These are phyloP conservation scores for Mitragyna speciosa DNA, from an alignment of 257 asterid species.

Conservation along the genomic window DNA sequence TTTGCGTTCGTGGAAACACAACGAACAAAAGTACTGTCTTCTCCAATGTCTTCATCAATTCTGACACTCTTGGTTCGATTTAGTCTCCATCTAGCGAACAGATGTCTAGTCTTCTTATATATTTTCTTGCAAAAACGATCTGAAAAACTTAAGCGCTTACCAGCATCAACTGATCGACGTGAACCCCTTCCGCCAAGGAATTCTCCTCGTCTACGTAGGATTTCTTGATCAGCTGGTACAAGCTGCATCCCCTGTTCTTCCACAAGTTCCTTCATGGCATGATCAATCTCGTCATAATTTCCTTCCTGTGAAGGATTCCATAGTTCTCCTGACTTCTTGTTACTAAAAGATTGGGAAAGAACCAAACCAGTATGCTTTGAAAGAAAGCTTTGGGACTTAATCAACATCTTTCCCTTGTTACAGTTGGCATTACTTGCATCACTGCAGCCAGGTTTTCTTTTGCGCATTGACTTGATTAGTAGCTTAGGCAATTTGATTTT, in stretches of 20 bases:
- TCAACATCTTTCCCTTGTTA: constrained; percentile 12
- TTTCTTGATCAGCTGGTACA: neutral
- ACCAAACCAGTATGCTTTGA: constrained; percentile 28
- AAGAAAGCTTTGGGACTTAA: constrained; percentile 4
- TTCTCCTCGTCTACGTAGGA: neutral
- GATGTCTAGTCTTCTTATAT: constrained; percentile 3
- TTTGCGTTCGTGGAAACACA: neutral
- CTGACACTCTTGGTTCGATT: constrained; percentile 1
- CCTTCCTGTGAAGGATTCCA: neutral
- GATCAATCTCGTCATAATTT: neutral
- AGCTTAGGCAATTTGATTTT: neutral
- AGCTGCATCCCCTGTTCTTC: constrained; percentile 6
- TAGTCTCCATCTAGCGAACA: constrained; percentile 30
- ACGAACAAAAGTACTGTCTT: neutral
- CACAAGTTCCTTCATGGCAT: neutral
- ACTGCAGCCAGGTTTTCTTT: constrained; percentile 8
- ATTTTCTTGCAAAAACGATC: constrained; percentile 24
- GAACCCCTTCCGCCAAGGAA: neutral
- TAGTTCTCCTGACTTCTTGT: constrained; percentile 8
- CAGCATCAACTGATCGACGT: neutral
- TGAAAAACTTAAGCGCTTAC: constrained; percentile 18
- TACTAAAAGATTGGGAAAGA: constrained; percentile 30
- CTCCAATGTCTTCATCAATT: neutral
- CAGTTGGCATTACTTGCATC: constrained; percentile 12
- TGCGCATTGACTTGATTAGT: constrained; percentile 1